Conservation (phyloP, 805 yeast species). For the Wickerhamiella australiensis region DNA sequence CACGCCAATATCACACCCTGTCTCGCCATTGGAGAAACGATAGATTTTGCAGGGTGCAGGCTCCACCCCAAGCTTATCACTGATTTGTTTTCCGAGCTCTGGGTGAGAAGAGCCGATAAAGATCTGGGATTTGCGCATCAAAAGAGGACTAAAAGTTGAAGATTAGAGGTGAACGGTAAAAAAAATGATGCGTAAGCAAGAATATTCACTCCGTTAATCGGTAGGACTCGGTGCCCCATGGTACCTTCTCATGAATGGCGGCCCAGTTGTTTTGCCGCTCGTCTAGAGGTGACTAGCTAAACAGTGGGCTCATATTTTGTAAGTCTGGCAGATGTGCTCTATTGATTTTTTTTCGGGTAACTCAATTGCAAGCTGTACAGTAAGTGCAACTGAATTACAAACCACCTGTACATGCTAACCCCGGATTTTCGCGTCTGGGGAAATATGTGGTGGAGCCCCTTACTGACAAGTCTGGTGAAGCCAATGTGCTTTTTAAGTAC, state of each 20-base stretch:
- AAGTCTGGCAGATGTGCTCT: too few species aligned
- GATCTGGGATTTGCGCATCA: slow-evolving; percentile 95
- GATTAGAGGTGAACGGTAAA: not conserved
- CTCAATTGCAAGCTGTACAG: not conserved
- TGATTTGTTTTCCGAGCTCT: slow-evolving; percentile 78
- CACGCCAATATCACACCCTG: slow-evolving; percentile 88
- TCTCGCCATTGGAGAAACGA: slow-evolving; percentile 95
- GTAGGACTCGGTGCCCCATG: not conserved
- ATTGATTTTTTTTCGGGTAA: not conserved
- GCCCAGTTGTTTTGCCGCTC: too few species aligned
- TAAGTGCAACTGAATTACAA: not conserved
- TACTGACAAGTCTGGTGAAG: not conserved
- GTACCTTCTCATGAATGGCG: not conserved
- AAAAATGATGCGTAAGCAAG: not conserved
- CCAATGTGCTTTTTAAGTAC: not conserved
- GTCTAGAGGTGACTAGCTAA: too few species aligned
- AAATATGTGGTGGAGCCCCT: not conserved
- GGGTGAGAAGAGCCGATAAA: slow-evolving; percentile 97
- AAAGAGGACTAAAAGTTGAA: not conserved
- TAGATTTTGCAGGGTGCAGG: slow-evolving; percentile 87
- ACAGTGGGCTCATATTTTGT: too few species aligned
- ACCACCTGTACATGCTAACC: not conserved
- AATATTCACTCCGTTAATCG: not conserved
- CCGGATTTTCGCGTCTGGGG: not conserved
- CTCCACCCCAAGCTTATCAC: slow-evolving; percentile 81